Percentiles rank a stretch among this genome's conserved stretches.
Evolutionary conservation across 305 asterid genomes (phyloP).

Genomic region (Solanum aculeatissimum): DNA sequence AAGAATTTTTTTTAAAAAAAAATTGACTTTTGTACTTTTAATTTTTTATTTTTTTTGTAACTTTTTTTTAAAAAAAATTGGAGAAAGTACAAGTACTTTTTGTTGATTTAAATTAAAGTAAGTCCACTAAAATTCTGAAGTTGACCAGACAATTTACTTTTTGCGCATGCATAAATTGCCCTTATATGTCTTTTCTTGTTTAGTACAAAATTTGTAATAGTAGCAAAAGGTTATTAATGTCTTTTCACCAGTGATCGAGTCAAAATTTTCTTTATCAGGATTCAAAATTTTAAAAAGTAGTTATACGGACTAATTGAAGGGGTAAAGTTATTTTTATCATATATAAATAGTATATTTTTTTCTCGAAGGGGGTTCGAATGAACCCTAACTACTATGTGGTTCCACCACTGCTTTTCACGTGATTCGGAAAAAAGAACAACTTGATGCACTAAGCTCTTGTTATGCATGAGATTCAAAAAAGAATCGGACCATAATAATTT

Average conservation of each 20-base stretch:
- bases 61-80: not conserved
- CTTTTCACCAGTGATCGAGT: no score
- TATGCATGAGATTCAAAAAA: not conserved
- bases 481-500: not conserved
- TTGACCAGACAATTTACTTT: not conserved
- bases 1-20: not conserved
- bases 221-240: not conserved
- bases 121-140: not conserved
- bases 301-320: no score
- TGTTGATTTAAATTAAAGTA: not conserved
- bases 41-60: not conserved
- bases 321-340: no score
- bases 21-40: not conserved
- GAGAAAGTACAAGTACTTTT: not conserved
- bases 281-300: no score
- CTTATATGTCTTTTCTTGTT: not conserved
- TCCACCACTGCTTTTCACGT: no score
- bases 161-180: not conserved
- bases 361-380: no score
- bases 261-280: no score
- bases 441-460: not conserved
- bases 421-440: rapidly evolving
- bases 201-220: not conserved
- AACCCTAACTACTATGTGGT: no score
- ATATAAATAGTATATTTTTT: no score